Conservation (phyloP, 768 basidiomycete species). For the Termitomyces sp. region DNA sequence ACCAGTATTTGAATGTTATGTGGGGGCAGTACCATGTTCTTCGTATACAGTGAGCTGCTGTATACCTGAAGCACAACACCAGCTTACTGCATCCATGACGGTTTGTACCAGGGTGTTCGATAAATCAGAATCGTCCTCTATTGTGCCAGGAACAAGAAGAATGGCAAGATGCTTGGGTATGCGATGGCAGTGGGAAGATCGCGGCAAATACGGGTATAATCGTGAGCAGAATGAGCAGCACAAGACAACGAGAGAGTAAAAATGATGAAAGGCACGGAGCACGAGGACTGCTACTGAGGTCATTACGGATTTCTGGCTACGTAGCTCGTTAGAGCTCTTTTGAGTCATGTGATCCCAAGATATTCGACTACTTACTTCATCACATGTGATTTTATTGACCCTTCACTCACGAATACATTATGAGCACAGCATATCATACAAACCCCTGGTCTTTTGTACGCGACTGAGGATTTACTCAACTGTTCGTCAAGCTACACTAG, state of each 20-base stretch:
- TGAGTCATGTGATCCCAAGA: no score
- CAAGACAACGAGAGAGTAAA: constrained; percentile 42
- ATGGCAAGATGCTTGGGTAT: constrained; percentile 64
- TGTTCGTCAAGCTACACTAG: no score
- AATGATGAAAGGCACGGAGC: constrained; percentile 52
- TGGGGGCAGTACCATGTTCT: constrained; percentile 42
- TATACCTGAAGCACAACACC: constrained; percentile 63
- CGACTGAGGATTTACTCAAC: no score
- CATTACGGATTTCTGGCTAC: constrained; percentile 25
- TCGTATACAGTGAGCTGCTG: constrained; percentile 68
- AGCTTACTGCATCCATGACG: constrained; percentile 44
- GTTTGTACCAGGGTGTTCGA: constrained; percentile 45
- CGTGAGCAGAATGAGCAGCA: constrained; percentile 35
- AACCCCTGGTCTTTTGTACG: no score
- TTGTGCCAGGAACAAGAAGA: constrained; percentile 45
- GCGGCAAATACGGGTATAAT: constrained; percentile 31
- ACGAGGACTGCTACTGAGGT: constrained; percentile 37
- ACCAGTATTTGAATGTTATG: constrained; percentile 13
- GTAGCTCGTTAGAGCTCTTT: no score
- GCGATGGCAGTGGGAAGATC: constrained; percentile 48
- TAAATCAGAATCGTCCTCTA: constrained; percentile 25
- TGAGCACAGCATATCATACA: no score
- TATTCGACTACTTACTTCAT: no score
- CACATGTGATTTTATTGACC: no score
- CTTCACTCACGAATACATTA: no score